Evolutionary conservation across 768 basidiomycete genomes (phyloP).

Genomic region (Boletus tylopilopsis): DNA sequence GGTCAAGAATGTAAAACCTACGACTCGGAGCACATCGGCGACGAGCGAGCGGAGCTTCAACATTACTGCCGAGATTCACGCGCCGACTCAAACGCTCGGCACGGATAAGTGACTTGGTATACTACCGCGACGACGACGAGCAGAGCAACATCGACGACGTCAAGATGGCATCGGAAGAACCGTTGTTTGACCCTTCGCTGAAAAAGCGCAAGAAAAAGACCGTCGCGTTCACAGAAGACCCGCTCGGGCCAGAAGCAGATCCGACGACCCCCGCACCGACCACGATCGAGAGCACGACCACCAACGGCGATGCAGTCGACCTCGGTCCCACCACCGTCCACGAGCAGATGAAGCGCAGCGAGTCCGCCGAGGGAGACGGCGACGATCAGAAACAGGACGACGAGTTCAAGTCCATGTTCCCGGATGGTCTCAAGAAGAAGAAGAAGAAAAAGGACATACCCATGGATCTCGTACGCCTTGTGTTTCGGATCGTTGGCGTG

Average conservation of each 20-base stretch:
- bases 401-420: constrained; percentile 78
- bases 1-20: constrained; percentile 3
- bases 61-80: constrained; percentile 13
- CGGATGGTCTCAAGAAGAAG: constrained; percentile 83
- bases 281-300: constrained; percentile 64
- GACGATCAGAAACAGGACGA: constrained; percentile 60
- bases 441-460: constrained; percentile 93
- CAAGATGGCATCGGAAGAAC: constrained; percentile 63
- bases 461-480: constrained; percentile 62
- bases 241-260: constrained; percentile 76
- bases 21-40: constrained; percentile 35
- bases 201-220: constrained; percentile 88
- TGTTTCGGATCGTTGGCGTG: not conserved
- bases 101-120: constrained; percentile 14
- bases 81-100: constrained; percentile 28
- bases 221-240: constrained; percentile 83
- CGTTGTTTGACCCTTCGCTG: constrained; percentile 77
- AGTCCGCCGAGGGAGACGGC: constrained; percentile 35
- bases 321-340: constrained; percentile 72
- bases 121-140: constrained; percentile 5
- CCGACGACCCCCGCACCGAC: constrained; percentile 76
- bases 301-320: constrained; percentile 71
- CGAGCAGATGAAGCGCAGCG: constrained; percentile 61
- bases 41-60: constrained; percentile 23
- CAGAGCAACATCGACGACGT: constrained; percentile 5